phyloP scores from a whole-genome alignment of 768 basidiomycete genomes.

The Boletus barrowsii region DNA sequence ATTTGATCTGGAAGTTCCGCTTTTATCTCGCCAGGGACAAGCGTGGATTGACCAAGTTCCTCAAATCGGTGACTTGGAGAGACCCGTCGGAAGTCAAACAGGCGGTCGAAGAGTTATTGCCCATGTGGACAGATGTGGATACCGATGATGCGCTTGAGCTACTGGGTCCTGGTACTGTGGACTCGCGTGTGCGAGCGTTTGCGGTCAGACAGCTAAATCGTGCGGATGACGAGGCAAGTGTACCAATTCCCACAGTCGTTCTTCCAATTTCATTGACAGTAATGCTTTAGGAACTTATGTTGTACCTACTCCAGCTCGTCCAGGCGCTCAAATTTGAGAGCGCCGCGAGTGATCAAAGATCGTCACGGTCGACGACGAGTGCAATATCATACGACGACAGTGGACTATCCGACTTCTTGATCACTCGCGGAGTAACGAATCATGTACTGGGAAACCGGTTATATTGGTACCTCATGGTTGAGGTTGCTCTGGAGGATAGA shows the following conservation, averaged over 20 bases:
- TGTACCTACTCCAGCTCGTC: slow-evolving; percentile 94
- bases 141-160: slow-evolving; percentile 96
- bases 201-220: slow-evolving; percentile 87
- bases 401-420: slow-evolving; percentile 90
- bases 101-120: slow-evolving; percentile 92
- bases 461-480: slow-evolving; percentile 98
- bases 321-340: slow-evolving; percentile 98
- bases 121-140: slow-evolving; percentile 96
- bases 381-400: slow-evolving; percentile 88
- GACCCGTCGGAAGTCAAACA: slow-evolving; percentile 96
- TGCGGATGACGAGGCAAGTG: slow-evolving; percentile 89
- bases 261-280: neutral
- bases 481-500: slow-evolving; percentile 84
- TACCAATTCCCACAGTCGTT: neutral
- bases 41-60: slow-evolving; percentile 93
- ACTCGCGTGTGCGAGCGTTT: slow-evolving; percentile 90
- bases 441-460: slow-evolving; percentile 84
- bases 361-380: slow-evolving; percentile 66
- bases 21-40: slow-evolving; percentile 93
- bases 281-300: slow-evolving; percentile 68
- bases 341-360: slow-evolving; percentile 69
- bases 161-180: slow-evolving; percentile 84
- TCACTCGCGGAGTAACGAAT: slow-evolving; percentile 80
- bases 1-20: slow-evolving; percentile 98
- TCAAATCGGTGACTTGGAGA: slow-evolving; percentile 97